Conservation (phyloP, 2,329 filamentous ascomycete species). For the Clonostachys chloroleuca region DNA sequence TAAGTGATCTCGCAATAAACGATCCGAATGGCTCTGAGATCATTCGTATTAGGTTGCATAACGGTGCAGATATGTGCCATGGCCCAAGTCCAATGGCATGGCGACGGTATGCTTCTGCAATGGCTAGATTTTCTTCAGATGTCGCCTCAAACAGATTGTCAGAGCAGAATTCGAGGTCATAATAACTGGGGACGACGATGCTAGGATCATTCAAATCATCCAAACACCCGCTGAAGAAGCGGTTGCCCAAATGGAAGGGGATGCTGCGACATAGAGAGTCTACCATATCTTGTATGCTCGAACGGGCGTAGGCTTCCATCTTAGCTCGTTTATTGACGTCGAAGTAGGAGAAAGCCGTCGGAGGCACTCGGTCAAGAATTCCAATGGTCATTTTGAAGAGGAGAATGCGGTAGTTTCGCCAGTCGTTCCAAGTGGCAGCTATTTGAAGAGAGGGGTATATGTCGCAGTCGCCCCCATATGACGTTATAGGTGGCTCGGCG, state of each 20-base stretch:
- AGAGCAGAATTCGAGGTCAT: constrained; percentile 1
- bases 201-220: constrained; percentile 5
- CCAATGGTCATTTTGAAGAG: constrained; percentile 1
- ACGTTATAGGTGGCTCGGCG: constrained; percentile 1
- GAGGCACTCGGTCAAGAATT: no score
- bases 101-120: constrained; percentile 4
- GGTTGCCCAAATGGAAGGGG: constrained; percentile 10
- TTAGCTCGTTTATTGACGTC: not conserved
- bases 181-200: constrained; percentile 7
- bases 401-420: constrained; percentile 8
- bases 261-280: constrained; percentile 8
- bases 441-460: constrained; percentile 10
- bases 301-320: not conserved
- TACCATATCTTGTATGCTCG: constrained; percentile 1
- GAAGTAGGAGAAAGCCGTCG: no score
- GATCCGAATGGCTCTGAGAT: not conserved
- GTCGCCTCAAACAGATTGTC: not conserved
- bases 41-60: constrained; percentile 6
- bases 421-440: constrained; percentile 10
- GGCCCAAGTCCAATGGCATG: constrained; percentile 9
- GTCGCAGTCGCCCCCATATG: constrained; percentile 7
- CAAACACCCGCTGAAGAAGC: constrained; percentile 6
- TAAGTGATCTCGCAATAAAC: no score
- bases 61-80: constrained; percentile 7
- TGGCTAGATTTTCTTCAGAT: constrained; percentile 3